phyloP scores from a whole-genome alignment of 108 stramenopile genomes.

The Cyclotella kingstonii region DNA sequence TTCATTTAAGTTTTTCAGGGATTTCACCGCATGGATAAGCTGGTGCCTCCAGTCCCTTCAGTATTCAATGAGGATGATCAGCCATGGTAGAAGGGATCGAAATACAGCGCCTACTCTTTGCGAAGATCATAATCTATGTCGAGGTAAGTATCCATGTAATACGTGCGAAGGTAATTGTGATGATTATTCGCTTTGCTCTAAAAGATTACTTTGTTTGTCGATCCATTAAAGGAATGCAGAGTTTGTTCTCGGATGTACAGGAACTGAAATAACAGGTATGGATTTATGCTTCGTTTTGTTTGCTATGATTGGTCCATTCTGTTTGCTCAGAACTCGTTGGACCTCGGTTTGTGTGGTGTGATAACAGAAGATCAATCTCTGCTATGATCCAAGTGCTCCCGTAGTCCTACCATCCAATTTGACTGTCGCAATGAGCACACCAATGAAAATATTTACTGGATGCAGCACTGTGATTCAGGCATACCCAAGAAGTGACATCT shows the following conservation, averaged over 20 bases:
- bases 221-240: constrained; percentile 23
- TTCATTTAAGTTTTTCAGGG: too few species aligned
- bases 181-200: constrained; percentile 21
- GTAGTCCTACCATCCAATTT: neutral
- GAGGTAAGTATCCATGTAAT: constrained; percentile 13
- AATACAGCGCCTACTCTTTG: too few species aligned
- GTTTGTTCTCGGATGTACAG: constrained; percentile 26
- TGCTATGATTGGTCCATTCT: constrained; percentile 2
- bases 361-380: constrained; percentile 33
- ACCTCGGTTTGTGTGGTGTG: too few species aligned
- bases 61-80: too few species aligned
- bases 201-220: constrained; percentile 22
- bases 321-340: neutral
- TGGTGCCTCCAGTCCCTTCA: too few species aligned
- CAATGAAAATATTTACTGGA: constrained; percentile 5
- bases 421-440: neutral
- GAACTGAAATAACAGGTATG: constrained; percentile 22
- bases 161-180: constrained; percentile 44
- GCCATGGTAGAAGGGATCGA: too few species aligned
- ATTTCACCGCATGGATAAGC: too few species aligned
- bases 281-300: neutral
- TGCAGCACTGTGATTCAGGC: constrained; percentile 27
- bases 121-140: too few species aligned
- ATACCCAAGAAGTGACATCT: constrained; percentile 14
- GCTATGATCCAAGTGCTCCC: constrained; percentile 31